Base-by-base conservation (phyloP, 345 rosid genomes). In the Citrus reticulata region DNA sequence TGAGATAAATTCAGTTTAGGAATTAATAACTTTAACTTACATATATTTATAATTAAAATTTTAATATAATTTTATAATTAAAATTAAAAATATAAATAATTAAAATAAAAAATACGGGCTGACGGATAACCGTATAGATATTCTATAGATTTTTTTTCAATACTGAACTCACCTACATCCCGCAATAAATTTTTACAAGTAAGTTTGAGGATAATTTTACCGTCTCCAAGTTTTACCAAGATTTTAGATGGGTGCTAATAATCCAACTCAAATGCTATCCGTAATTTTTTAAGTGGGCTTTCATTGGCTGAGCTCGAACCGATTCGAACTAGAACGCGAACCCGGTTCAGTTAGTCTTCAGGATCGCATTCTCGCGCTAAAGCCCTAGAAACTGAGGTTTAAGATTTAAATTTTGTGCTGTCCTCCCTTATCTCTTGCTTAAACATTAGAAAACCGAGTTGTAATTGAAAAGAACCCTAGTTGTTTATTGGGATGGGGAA, bases 361-460 rank as follows among this genome's bases (percentile, higher is more conserved):
- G 4, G 13, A 5, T 39, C 54, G 1, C 46, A 57, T 22, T 63
- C 61, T 63, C 70, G 46, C 70, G 78, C 70, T 63, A 42, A 63
- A 75, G 63, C 78, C 78, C 78, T 75, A 75, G 64, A 25, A 40
- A 13, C 55, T 4, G 9, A 60, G 68, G 77, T 39, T 73, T 73
- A 46, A 29, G 74, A 17, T 37, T 68, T 37, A 39, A 39, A 20
- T 35, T 27, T 4, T 40, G 20, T 39, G 25, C 13, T n/a, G 30
- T 24, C 5, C 24, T 29, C 25, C 24, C 25, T 73, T 22, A 7
- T 58, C 6, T 34, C 32, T 73, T 7, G 2, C 61, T 13, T 22
- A 4, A 58, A 58, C 66, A 55, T 57, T 37, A n/a, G 16, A 20
- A 73, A 54, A 34, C 2, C 14, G 49, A 57, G 29, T 42, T 70